Evolutionary conservation across 495 filamentous ascomycete species (phyloP), one percentile per base, ranked within the genome.

Genomic region (Emericellopsis terricola): DNA sequence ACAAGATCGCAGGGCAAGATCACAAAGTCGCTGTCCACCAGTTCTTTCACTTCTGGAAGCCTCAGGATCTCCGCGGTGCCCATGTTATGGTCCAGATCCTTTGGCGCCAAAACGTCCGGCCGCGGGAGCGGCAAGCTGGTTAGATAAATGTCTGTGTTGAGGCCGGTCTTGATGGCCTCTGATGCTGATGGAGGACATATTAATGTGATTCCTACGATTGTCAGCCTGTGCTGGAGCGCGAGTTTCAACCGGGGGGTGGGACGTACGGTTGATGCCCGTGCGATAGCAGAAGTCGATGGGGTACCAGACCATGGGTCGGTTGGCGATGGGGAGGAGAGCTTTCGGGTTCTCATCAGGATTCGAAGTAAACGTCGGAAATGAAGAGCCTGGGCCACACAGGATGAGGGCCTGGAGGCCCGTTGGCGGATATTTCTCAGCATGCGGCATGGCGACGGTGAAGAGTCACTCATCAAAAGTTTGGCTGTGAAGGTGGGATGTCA

Each of bases 261-360:
- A 41, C 60, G 50, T 56, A 86, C 81, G 70, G 45, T 76, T 78
- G 38, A 93, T 73, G 39, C 83, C 85, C 50, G 78, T 77, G 13
- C 82, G 65, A 50, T 85, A 79, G 47, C 84, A 92, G 59, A 80
- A 94, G 40, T 93, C 83, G 29, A 97, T 62, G 0, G 82, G 74
- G 53, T 94, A 96, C 72, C 78, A 94, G 21, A 97, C 69, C 89
- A 96, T 93, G 0, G 87, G 87, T 37, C 85, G 65, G 55, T 96
- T 96, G 37, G 87, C 89, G 34, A 96, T 78, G 6, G 85, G 84
- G 17, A 96, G 60, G 7, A 97, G 69, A 31, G 80, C 81, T 57
- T 96, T 97, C 3, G 86, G 86, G 37, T 76, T 76, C 46, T 92
- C 82, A 51, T 87, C 78, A 3, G 86, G 78, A 36, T 79, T 81